A percentile compares a stretch with the other conserved stretches of the same genome.
These are phyloP conservation scores for Solanum boliviense DNA, from an alignment of 257 asterid species.

Conservation along the genomic window DNA sequence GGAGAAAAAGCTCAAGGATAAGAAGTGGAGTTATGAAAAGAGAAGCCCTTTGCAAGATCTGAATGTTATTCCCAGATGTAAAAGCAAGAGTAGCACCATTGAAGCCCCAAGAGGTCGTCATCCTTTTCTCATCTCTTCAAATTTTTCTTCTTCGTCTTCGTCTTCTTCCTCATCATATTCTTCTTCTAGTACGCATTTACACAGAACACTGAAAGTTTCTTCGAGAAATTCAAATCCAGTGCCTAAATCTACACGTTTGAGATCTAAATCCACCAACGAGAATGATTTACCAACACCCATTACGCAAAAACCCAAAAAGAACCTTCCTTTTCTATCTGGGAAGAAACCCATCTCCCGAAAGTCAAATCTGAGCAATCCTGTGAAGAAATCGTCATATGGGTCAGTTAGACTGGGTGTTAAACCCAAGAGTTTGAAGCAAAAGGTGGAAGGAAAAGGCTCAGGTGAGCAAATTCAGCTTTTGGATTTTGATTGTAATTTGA, in stretches of 20 bases:
- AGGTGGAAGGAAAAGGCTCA: constrained; percentile 7
- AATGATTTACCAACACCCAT: constrained; percentile 21
- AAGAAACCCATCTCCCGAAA: constrained; percentile 20
- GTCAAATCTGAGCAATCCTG: constrained; percentile 10
- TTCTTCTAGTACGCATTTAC: constrained; percentile 12
- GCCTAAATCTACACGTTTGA: constrained; percentile 10
- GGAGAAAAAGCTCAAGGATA: neutral
- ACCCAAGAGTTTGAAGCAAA: constrained; percentile 7
- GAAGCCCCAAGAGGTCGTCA: neutral
- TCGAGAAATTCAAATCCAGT: constrained; percentile 12
- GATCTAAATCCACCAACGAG: constrained; percentile 25
- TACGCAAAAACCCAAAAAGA: constrained; percentile 19
- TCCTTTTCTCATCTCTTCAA: constrained; percentile 7
- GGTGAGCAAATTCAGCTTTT: constrained; percentile 22
- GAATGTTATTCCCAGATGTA: constrained; percentile 21
- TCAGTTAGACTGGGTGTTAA: constrained; percentile 6
- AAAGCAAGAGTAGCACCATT: constrained; percentile 1
- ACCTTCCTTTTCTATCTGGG: constrained; percentile 8
- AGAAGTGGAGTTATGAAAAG: constrained; percentile 1
- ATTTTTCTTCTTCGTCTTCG: constrained; percentile 10
- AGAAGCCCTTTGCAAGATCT: constrained; percentile 34
- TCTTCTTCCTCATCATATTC: constrained; percentile 10
- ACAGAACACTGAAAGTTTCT: constrained; percentile 5
- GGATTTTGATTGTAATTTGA: constrained; percentile 4
- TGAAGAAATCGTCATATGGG: constrained; percentile 14